Base-by-base conservation (phyloP, 139 green algal species). In the Chlorella sp. region DNA sequence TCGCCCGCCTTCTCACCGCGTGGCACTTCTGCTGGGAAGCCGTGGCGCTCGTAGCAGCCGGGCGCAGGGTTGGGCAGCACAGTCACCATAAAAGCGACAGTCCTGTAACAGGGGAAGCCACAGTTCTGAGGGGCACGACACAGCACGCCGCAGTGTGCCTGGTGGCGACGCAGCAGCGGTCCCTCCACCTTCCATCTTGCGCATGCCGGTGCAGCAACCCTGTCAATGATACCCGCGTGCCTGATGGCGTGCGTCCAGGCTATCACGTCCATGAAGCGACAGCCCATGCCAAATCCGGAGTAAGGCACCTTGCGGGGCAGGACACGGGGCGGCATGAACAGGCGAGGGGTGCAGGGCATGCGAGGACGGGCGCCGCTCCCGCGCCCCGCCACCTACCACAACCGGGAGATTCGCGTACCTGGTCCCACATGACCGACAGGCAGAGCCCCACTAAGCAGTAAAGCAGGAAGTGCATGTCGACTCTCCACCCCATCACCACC, bases 231-330 rank as follows among this genome's bases (percentile, higher is more conserved):
- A n/a, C n/a, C n/a, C n/a, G n/a, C n/a, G n/a, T 62, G 19, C 46
- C 87, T 69, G 25, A 96, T 55, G 21, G 82, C 43, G 38, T 91
- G 80, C 67, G 84, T 88, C 66, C 82, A 73, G 5, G 61, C 71
- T 33, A 94, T 89, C n/a, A 88, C 91, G 15, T 90, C 70, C 27
- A 90, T 73, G 31, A 91, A 85, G 1, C 91, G 79, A 1, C 88
- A 62, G 66, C 89, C 89, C 65, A 96, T 81, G 33, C 84, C 91
- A 88, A 96, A 96, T 4, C 91, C 91, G 9, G 84, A 92, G 73
- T 90, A 94, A 9, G 90, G 91, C 23, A 92, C 80, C 86, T 93
- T n/a, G n/a, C n/a, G n/a, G n/a, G n/a, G n/a, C n/a, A n/a, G n/a
- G n/a, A n/a, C n/a, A n/a, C n/a, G 86, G 35, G 46, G 17, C 29